Base-by-base conservation (phyloP, 176 grass and related monocot species). In the Urochloa ruziziensis region DNA sequence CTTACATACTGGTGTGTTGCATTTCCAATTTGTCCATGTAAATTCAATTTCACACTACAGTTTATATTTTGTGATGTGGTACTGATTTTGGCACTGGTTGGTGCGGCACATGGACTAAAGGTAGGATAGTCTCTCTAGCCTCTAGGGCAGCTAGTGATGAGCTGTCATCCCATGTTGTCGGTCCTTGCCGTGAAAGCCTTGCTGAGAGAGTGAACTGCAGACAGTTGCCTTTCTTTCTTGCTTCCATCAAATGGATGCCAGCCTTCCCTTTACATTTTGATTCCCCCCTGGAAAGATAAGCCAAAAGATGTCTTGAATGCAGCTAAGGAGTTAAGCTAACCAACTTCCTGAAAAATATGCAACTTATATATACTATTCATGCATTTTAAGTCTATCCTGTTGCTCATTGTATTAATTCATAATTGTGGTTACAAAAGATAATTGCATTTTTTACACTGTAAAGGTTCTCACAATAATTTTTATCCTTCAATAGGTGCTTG, bases 401-500 rank as follows among this genome's bases (percentile, higher is more conserved):
- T 74, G 46, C 48, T 74, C 47, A 47, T 72, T 74, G 18, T 52
- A 34, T 53, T 34, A 17, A 11, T 48, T 18, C 10, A 51, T 34
- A 4, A 74, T 36, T 56, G 49, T 52, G 10, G 72, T 36, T 36
- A 33, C 19, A n/a, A 37, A 79, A 75, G 37, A 60, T 16, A 30
- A 36, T 74, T 27, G 19, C 18, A 74, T 86, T 82, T 63, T 18
- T 83, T 58, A 34, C 36, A 48, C 23, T 75, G 72, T 80, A 62
- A n/a, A n/a, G n/a, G n/a, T n/a, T n/a, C n/a, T n/a, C n/a, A n/a
- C n/a, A n/a, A n/a, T n/a, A 29, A 76, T 58, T 2, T 73, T 44
- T 82, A 65, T 78, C 53, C 24, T 12, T 4, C 30, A 81, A 62
- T 43, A 43, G 35, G 48, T 43, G 25, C 66, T 84, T 81, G 19